These are phyloP conservation scores for Penicillium diatomitis DNA, from an alignment of 495 filamentous ascomycete species.

Conservation along the genomic window DNA sequence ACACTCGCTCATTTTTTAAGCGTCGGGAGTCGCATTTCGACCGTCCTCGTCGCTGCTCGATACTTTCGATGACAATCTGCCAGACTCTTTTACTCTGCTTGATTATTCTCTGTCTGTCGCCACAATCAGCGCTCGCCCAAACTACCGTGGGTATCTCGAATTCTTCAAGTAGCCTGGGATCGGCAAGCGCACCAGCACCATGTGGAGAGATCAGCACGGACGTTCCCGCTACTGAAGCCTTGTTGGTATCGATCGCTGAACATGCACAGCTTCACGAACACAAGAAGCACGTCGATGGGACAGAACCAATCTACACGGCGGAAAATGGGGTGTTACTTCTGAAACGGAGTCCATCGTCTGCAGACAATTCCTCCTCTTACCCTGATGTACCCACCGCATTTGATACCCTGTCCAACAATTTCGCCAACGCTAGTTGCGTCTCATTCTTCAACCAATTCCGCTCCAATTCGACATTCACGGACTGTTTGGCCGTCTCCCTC, in stretches of 20 bases:
- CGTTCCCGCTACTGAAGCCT: slow-evolving; percentile 11
- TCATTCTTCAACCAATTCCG: slow-evolving; percentile 62
- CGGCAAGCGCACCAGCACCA: slow-evolving; percentile 2
- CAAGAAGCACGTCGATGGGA: neutral
- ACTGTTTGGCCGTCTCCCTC: slow-evolving; percentile 66
- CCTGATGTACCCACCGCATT: slow-evolving; percentile 56
- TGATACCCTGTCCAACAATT: slow-evolving; percentile 64
- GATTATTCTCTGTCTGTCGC: slow-evolving; percentile 12
- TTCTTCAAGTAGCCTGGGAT: slow-evolving; percentile 3
- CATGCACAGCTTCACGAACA: neutral
- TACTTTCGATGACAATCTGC: slow-evolving; percentile 2
- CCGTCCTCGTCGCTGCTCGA: slow-evolving; percentile 1
- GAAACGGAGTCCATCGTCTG: slow-evolving; percentile 6
- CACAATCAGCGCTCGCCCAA: slow-evolving; percentile 7
- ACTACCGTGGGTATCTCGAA: slow-evolving; percentile 1
- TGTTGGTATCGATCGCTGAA: neutral
- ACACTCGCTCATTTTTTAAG: slow-evolving; percentile 5
- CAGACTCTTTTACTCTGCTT: slow-evolving; percentile 18
- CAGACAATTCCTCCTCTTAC: slow-evolving; percentile 11
- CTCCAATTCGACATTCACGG: slow-evolving; percentile 48
- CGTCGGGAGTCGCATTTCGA: slow-evolving; percentile 3
- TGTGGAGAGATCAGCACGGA: slow-evolving; percentile 14
- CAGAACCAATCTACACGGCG: neutral
- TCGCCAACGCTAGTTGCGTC: slow-evolving; percentile 51
- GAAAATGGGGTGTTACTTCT: neutral